Conservation (phyloP, 73 alveolate species). For the Symbiodinium pilosum region DNA sequence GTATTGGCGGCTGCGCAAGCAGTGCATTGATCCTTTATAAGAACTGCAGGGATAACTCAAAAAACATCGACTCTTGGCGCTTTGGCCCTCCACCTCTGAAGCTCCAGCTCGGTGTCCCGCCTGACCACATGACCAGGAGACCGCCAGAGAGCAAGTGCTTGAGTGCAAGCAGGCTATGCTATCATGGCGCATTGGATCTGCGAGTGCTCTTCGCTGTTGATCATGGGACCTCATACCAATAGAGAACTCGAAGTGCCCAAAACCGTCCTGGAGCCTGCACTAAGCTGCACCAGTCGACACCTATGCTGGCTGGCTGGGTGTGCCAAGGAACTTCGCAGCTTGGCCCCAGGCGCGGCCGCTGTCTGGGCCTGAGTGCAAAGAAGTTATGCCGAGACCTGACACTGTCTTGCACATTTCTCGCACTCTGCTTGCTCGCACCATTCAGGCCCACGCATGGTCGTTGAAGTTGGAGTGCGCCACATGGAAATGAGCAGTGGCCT, state of each 20-base stretch:
- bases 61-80: background rate
- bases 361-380: background rate
- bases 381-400: background rate
- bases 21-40: constrained; percentile 28
- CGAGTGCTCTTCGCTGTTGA: constrained; percentile 46
- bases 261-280: background rate
- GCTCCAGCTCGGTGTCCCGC: constrained; percentile 79
- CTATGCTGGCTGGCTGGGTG: too few species aligned
- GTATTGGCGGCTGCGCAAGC: constrained; percentile 68
- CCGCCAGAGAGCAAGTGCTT: too few species aligned
- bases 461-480: constrained; percentile 78
- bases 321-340: too few species aligned
- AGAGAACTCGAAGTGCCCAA: background rate
- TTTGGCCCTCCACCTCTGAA: constrained; percentile 55
- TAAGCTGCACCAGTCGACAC: too few species aligned
- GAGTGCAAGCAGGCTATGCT: background rate
- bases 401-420: background rate
- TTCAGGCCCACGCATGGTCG: constrained; percentile 31
- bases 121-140: background rate
- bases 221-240: constrained; percentile 35
- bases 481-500: constrained; percentile 88
- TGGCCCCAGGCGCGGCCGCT: background rate
- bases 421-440: background rate
- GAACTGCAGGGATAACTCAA: background rate
- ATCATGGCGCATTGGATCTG: constrained; percentile 39